phyloP scores from a whole-genome alignment of 2,329 filamentous ascomycete genomes.

The Rhynchosporium secalis region DNA sequence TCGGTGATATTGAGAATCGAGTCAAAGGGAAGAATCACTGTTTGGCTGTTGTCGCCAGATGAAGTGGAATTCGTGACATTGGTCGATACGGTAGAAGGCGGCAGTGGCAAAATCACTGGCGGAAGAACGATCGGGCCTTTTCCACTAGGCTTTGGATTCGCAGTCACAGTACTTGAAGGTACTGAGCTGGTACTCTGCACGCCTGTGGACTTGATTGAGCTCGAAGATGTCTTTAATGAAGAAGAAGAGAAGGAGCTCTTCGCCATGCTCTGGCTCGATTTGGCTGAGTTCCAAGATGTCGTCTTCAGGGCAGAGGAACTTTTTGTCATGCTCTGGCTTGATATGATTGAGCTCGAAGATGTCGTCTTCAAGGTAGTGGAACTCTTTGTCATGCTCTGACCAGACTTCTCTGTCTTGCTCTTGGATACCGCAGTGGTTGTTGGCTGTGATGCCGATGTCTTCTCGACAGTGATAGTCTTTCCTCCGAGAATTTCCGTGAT shows the following conservation, averaged over 20 bases:
- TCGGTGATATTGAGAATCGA: not conserved
- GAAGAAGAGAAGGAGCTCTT: not conserved
- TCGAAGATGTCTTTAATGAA: not conserved
- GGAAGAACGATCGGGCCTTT: not conserved
- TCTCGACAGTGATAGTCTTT: not conserved
- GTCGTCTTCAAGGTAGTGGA: not conserved
- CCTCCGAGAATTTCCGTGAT: not conserved
- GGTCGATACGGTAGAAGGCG: not conserved
- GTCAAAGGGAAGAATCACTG: not conserved
- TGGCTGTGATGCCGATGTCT: not conserved
- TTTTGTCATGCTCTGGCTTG: not conserved
- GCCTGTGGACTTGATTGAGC: not conserved
- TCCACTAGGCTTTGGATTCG: not conserved
- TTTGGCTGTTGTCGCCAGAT: not conserved
- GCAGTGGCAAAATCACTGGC: not conserved
- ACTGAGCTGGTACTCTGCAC: not conserved
- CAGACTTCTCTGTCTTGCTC: no score
- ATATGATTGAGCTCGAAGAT: not conserved
- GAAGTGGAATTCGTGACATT: not conserved
- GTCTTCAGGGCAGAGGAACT: not conserved
- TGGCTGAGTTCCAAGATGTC: not conserved
- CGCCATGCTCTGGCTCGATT: not conserved
- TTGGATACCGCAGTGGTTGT: not conserved
- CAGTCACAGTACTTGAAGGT: not conserved
- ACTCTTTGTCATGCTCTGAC: not conserved